phyloP scores from a whole-genome alignment of 2,329 filamentous ascomycete genomes.

The Colletotrichum liaoningense region DNA sequence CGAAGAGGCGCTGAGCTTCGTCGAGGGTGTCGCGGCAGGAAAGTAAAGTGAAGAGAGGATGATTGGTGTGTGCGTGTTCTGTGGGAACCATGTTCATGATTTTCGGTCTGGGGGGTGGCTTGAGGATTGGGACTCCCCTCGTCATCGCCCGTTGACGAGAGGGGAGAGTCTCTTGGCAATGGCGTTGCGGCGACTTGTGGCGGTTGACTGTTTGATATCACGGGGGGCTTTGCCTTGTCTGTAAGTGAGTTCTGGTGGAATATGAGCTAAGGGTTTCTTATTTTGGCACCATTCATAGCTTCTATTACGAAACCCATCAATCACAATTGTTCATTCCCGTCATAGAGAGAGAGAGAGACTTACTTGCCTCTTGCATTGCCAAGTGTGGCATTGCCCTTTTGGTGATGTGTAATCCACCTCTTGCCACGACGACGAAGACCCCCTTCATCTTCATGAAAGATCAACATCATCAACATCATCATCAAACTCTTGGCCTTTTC shows the following conservation, averaged over 20 bases:
- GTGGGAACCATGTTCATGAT: constrained; percentile 8
- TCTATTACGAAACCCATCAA: constrained; percentile 13
- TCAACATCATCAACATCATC: background rate
- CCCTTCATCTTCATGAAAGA: background rate
- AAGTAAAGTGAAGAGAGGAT: constrained; percentile 12
- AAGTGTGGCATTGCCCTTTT: background rate
- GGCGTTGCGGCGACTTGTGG: constrained; percentile 35
- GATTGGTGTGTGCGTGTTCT: too few relatives aligned
- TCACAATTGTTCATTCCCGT: background rate
- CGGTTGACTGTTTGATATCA: constrained; percentile 33
- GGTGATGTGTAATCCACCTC: background rate
- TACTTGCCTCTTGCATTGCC: background rate
- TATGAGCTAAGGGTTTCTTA: background rate
- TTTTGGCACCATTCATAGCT: constrained; percentile 6
- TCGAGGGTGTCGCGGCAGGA: constrained; percentile 77
- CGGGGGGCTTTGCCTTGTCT: constrained; percentile 6
- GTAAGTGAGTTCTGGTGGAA: constrained; percentile 8
- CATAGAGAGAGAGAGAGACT: background rate
- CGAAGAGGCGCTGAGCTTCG: constrained; percentile 91
- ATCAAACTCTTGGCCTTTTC: background rate
- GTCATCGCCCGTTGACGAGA: background rate
- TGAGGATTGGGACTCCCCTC: background rate
- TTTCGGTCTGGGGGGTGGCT: background rate
- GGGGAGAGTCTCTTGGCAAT: constrained; percentile 18
- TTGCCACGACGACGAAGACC: background rate